Evolutionary conservation across 208 protist genomes (phyloP).

Genomic region (Leishmania braziliensis): DNA sequence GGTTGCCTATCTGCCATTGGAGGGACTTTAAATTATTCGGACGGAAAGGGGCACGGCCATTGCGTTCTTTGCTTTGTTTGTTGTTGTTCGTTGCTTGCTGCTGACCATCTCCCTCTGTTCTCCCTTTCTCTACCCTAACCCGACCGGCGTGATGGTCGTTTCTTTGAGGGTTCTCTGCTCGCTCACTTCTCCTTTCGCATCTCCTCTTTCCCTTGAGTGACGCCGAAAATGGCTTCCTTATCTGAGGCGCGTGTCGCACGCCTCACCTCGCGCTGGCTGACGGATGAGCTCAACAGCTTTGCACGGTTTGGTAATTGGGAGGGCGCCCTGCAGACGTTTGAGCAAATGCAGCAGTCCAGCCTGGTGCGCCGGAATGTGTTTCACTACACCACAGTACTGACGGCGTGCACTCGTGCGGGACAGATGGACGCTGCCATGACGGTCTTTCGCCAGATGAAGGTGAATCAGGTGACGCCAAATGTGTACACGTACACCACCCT

Average conservation of each 20-base stretch:
- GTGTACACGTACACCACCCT: conserved; percentile 91
- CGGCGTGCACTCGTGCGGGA: conserved; percentile 73
- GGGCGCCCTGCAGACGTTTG: conserved; percentile 64
- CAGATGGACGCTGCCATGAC: conserved; percentile 69
- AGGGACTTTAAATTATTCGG: background rate
- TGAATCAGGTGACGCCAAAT: conserved; percentile 72
- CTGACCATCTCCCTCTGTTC: no score
- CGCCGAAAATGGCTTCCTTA: conserved; percentile 58
- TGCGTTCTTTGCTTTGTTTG: conserved; percentile 7
- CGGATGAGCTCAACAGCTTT: conserved; percentile 81
- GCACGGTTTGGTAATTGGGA: conserved; percentile 83
- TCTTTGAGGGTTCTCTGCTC: background rate
- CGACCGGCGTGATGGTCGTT: background rate
- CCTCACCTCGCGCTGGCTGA: conserved; percentile 84
- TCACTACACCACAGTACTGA: conserved; percentile 90
- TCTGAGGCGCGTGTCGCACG: conserved; percentile 63
- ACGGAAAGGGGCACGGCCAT: background rate
- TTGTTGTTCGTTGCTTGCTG: background rate
- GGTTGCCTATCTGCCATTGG: background rate
- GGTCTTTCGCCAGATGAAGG: conserved; percentile 76
- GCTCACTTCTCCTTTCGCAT: background rate
- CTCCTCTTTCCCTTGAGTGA: background rate
- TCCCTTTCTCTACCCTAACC: no score
- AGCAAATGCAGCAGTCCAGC: conserved; percentile 62
- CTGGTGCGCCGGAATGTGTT: conserved; percentile 88